Evolutionary conservation across 2,329 filamentous ascomycete genomes (phyloP).

Genomic region (Colletotrichum tropicicola): DNA sequence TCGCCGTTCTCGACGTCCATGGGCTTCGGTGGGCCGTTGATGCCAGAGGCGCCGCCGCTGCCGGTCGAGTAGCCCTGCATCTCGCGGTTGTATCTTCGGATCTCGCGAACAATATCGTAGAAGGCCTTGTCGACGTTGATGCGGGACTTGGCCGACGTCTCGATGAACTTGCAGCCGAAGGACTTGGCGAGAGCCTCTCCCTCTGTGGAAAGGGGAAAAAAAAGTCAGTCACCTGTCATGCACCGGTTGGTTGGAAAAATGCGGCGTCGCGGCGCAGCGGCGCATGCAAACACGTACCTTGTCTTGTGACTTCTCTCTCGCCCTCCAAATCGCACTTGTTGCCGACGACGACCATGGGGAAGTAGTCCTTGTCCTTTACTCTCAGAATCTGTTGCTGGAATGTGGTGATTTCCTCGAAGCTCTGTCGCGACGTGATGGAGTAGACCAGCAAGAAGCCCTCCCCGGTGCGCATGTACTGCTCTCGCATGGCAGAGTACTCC

Average conservation of each 20-base stretch:
- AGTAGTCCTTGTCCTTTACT: constrained; percentile 99
- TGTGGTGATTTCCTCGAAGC: constrained; percentile 97
- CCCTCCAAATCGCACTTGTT: constrained; percentile 99
- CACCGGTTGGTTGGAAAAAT: not conserved
- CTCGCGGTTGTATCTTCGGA: constrained; percentile 97
- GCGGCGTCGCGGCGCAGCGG: constrained; percentile 2
- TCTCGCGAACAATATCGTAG: constrained; percentile 98
- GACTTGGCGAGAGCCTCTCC: constrained; percentile 85
- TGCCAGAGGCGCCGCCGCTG: constrained; percentile 70
- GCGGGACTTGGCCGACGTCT: constrained; percentile 97
- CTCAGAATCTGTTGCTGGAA: constrained; percentile 99
- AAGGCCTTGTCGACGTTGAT: constrained; percentile 99
- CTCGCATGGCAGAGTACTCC: constrained; percentile 98
- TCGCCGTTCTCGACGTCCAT: constrained; percentile 81
- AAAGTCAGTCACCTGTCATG: constrained; percentile 12
- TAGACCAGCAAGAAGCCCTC: constrained; percentile 98
- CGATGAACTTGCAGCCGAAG: constrained; percentile 98
- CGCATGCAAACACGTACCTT: constrained; percentile 70
- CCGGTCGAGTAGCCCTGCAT: constrained; percentile 87
- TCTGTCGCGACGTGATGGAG: constrained; percentile 96
- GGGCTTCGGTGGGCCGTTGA: constrained; percentile 72
- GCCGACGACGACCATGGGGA: constrained; percentile 98
- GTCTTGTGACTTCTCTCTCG: constrained; percentile 89
- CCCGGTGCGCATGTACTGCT: constrained; percentile 99
- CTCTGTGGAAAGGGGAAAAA: constrained; percentile 68